Percentiles rank a stretch among this genome's conserved stretches.
These are phyloP conservation scores for Onygenales sp. DNA, from an alignment of 2,329 filamentous ascomycete species.

Conservation along the genomic window DNA sequence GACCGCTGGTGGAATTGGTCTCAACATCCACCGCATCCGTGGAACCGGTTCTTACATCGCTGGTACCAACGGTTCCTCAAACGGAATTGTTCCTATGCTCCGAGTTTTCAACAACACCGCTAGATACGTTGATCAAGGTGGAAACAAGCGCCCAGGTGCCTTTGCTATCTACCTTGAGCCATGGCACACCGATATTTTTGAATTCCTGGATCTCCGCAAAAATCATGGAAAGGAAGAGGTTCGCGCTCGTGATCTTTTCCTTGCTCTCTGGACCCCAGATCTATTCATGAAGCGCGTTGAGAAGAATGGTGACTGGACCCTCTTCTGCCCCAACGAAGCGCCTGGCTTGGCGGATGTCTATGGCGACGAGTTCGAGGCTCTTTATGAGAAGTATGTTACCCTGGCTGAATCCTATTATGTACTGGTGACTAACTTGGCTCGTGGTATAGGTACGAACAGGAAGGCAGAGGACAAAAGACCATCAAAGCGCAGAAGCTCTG, in stretches of 20 bases:
- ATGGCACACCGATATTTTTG: constrained; percentile 96
- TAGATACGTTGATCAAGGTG: constrained; percentile 95
- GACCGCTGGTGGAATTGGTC: constrained; percentile 94
- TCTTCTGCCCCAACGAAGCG: constrained; percentile 97
- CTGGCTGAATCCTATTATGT: background rate
- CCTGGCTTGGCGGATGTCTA: constrained; percentile 93
- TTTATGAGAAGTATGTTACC: constrained; percentile 58
- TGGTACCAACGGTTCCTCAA: constrained; percentile 95
- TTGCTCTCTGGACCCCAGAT: constrained; percentile 96
- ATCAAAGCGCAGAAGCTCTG: constrained; percentile 98
- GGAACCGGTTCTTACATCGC: constrained; percentile 97
- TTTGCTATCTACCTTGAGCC: constrained; percentile 99
- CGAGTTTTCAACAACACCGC: constrained; percentile 99
- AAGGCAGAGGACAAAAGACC: constrained; percentile 79
- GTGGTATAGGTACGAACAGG: constrained; percentile 64
- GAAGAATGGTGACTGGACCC: constrained; percentile 90
- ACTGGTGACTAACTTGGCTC: constrained; percentile 6
- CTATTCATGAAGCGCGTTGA: constrained; percentile 99
- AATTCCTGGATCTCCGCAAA: constrained; percentile 96
- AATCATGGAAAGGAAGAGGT: constrained; percentile 99
- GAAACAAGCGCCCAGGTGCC: constrained; percentile 96
- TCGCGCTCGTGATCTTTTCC: constrained; percentile 93
- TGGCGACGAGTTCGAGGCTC: constrained; percentile 89
- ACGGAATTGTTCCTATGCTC: constrained; percentile 95
- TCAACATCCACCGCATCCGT: constrained; percentile 94